Conservation (phyloP, 202 grass and related monocot species). For the Carex arenaria region DNA sequence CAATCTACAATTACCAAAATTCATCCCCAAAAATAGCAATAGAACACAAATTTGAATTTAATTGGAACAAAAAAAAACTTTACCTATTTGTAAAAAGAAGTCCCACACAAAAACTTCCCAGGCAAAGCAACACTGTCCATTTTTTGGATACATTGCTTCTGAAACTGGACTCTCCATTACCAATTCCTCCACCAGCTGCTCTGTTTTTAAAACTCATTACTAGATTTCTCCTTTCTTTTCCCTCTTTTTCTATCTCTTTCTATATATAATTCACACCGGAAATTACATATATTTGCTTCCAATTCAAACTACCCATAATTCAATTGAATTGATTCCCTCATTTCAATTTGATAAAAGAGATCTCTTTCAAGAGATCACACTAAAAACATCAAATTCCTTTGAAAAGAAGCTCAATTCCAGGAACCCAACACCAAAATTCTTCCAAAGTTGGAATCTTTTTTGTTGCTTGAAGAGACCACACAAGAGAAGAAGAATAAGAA, state of each 20-base stretch:
- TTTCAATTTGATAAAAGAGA: not conserved
- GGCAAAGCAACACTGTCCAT: conserved; percentile 87
- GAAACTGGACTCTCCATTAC: conserved; percentile 41
- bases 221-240: not conserved
- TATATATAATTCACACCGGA: not conserved
- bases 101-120: conserved; percentile 90
- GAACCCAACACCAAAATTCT: not conserved
- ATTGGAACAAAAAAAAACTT: not conserved
- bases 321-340: not conserved
- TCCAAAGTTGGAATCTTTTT: not conserved
- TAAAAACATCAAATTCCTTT: not conserved
- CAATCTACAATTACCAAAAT: not conserved
- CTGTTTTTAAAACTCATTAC: conserved; percentile 71
- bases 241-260: not conserved
- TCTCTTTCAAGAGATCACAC: not conserved
- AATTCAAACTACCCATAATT: not conserved
- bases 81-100: conserved; percentile 95
- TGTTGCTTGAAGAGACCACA: not conserved
- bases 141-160: conserved; percentile 63
- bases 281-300: not conserved
- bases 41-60: not conserved
- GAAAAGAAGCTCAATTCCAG: not conserved
- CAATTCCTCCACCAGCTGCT: conserved; percentile 21
- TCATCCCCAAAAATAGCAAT: not conserved
- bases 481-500: conserved; percentile 2